These are phyloP conservation scores for Jamesozyma gamospora DNA, from an alignment of 805 yeast genomes.

Conservation along the genomic window DNA sequence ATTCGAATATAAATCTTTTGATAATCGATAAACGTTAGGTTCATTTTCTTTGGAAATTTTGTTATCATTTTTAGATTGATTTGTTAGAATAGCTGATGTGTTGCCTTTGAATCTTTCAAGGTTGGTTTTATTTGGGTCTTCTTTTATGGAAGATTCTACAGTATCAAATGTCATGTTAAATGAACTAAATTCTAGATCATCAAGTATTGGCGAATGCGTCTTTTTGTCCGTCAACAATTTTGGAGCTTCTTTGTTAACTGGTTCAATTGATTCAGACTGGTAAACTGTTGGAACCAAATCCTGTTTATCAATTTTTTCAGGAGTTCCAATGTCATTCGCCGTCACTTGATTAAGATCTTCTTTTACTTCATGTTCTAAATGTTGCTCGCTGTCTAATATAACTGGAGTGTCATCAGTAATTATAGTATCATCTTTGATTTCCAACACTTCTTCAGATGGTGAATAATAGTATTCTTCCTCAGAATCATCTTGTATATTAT, in stretches of 20 bases:
- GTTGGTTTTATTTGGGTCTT: not conserved
- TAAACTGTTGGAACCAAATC: no score
- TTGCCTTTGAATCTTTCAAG: no score
- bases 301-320: no score
- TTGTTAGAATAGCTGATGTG: no score
- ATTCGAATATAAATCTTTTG: conserved; percentile 10
- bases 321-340: no score
- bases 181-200: conserved; percentile 27
- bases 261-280: no score
- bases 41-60: not conserved
- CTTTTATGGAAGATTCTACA: conserved; percentile 1
- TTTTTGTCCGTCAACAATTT: no score
- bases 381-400: no score
- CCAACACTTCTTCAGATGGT: conserved; percentile 7
- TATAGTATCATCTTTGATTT: not conserved
- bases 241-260: no score
- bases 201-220: conserved; percentile 10
- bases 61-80: not conserved
- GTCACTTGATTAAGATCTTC: no score
- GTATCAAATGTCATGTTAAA: conserved; percentile 25
- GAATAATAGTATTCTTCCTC: conserved; percentile 7
- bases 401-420: no score
- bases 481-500: conserved; percentile 8
- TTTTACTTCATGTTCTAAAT: no score
- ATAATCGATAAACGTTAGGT: conserved; percentile 6